These are phyloP conservation scores for Euphorbia peplus DNA, from an alignment of 345 rosid species.

Conservation along the genomic window DNA sequence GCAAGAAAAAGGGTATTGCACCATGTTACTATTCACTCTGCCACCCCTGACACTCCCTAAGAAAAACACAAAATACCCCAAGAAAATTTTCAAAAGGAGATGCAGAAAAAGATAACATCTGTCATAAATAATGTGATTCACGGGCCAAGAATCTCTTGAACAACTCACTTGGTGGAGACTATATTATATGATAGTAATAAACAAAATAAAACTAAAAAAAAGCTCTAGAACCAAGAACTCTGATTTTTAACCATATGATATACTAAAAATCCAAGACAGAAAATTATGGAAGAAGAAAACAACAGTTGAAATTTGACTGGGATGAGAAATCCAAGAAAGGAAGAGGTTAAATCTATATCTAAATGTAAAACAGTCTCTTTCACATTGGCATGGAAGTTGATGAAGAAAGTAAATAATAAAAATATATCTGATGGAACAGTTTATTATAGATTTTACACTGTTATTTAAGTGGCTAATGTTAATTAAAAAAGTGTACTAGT, in stretches of 20 bases:
- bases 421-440: no score
- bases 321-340: slow-evolving; percentile 14
- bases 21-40: slow-evolving; percentile 17
- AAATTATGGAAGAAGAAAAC: slow-evolving; percentile 25
- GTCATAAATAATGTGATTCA: slow-evolving; percentile 39
- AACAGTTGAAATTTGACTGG: slow-evolving; percentile 34
- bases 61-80: slow-evolving; percentile 14
- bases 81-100: not conserved
- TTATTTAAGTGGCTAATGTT: slow-evolving; percentile 18
- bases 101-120: not conserved
- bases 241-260: not conserved
- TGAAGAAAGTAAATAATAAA: slow-evolving; percentile 31
- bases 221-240: slow-evolving; percentile 18
- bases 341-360: not conserved
- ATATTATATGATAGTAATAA: not conserved
- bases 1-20: slow-evolving; percentile 7
- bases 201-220: not conserved
- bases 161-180: slow-evolving; percentile 30
- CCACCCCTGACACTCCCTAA: slow-evolving; percentile 24
- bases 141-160: slow-evolving; percentile 55
- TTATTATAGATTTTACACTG: slow-evolving; percentile 33
- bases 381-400: slow-evolving; percentile 10
- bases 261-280: slow-evolving; percentile 19
- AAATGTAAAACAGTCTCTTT: slow-evolving; percentile 6
- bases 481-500: not conserved